phyloP scores from a whole-genome alignment of 164 flowering plant species.

The Vitis rotundifolia region DNA sequence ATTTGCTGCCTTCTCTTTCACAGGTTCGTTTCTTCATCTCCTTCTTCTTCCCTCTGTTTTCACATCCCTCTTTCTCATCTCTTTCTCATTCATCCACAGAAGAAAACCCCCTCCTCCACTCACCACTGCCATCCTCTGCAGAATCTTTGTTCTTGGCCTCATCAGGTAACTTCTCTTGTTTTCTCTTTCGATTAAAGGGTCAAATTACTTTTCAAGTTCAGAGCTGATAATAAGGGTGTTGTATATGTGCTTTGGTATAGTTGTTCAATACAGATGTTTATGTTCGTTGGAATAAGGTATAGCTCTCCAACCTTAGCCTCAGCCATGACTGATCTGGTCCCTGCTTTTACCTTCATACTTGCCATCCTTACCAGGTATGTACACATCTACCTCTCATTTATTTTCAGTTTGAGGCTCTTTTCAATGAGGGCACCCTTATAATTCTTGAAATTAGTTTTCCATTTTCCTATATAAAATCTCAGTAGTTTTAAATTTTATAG shows the following conservation, averaged over 20 bases:
- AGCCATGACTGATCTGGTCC: constrained; percentile 27
- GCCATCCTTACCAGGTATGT: constrained; percentile 31
- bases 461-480: background rate
- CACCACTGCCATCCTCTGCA: constrained; percentile 5
- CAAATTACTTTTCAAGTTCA: too few relatives aligned
- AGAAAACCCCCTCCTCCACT: constrained; percentile 16
- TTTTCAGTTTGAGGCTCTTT: too few relatives aligned
- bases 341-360: constrained; percentile 33
- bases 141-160: constrained; percentile 18
- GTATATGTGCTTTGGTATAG: background rate
- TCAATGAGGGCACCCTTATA: too few relatives aligned
- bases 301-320: constrained; percentile 39
- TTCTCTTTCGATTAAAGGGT: too few relatives aligned
- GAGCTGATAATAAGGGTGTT: too few relatives aligned
- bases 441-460: background rate
- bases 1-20: constrained; percentile 21
- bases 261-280: constrained; percentile 3
- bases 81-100: background rate
- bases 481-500: too few relatives aligned
- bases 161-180: constrained; percentile 16
- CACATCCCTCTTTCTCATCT: constrained; percentile 23
- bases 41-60: constrained; percentile 26
- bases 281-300: constrained; percentile 20
- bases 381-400: background rate
- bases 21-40: constrained; percentile 21